Evolutionary conservation across 176 grass and related monocot genomes (phyloP).

Genomic region (Melocanna baccifera): DNA sequence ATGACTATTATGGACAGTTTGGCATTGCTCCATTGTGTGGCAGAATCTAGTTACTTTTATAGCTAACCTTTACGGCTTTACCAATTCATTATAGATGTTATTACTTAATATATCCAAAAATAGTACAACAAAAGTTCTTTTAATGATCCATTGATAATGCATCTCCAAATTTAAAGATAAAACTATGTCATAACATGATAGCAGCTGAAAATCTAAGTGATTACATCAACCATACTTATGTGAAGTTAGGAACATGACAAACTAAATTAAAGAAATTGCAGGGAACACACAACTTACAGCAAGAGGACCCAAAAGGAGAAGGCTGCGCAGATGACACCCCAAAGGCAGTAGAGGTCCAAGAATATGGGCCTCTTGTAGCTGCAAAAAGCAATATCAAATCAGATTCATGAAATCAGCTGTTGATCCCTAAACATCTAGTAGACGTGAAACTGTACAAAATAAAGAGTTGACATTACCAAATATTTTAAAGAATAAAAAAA

Average conservation of each 20-base stretch:
- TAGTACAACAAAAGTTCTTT: neutral
- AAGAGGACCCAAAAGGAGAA: neutral
- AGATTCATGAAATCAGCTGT: neutral
- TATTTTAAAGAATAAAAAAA: neutral
- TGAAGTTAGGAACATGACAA: neutral
- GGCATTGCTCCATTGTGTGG: neutral
- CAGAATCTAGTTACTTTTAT: too few relatives aligned
- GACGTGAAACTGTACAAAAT: neutral
- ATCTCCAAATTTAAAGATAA: neutral
- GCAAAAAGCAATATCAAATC: slow-evolving; percentile 15
- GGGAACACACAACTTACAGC: neutral
- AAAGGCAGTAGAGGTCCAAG: neutral
- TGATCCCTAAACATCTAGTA: neutral
- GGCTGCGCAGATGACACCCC: neutral
- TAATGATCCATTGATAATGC: neutral
- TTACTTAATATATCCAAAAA: neutral
- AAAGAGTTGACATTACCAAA: neutral
- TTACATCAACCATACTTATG: neutral
- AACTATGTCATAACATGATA: neutral
- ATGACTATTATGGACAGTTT: neutral
- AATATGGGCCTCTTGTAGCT: neutral
- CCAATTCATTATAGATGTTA: neutral
- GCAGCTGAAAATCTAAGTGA: neutral
- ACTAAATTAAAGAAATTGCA: slow-evolving; percentile 13
- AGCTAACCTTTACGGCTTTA: too few relatives aligned